Percentiles rank a stretch among this genome's conserved stretches.
Evolutionary conservation across 2,329 filamentous ascomycete genomes (phyloP).

Genomic region (Lasiodiplodia sp.): DNA sequence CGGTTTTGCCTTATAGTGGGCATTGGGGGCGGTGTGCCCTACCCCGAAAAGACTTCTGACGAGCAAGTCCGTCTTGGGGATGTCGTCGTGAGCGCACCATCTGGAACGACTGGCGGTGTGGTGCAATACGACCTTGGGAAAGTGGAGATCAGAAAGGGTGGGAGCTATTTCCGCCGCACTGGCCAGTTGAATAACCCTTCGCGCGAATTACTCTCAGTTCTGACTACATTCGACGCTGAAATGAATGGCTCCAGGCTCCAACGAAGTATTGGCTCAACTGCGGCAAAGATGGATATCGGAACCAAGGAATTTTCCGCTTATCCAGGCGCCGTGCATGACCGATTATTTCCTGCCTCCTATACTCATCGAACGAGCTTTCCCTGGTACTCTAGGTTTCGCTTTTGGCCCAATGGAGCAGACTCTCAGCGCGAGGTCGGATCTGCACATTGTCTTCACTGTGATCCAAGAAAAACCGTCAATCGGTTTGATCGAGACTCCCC

Average conservation of each 20-base stretch:
- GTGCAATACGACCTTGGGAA: not conserved
- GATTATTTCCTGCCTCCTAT: too few relatives aligned
- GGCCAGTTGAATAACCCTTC: not conserved
- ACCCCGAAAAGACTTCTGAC: not conserved
- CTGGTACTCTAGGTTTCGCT: too few relatives aligned
- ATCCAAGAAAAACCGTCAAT: not conserved
- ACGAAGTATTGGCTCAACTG: rapidly evolving
- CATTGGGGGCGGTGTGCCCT: not conserved
- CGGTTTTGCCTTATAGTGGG: not conserved
- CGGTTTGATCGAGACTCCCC: not conserved
- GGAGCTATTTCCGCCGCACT: not conserved
- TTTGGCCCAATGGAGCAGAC: too few relatives aligned
- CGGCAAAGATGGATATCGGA: too few relatives aligned
- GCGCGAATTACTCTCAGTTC: not conserved
- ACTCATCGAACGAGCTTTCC: too few relatives aligned
- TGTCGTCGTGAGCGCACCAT: not conserved
- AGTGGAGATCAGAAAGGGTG: too few relatives aligned
- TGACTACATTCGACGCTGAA: not conserved
- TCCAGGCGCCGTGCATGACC: too few relatives aligned
- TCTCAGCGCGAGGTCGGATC: too few relatives aligned
- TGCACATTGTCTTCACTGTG: too few relatives aligned
- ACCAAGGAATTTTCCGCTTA: too few relatives aligned
- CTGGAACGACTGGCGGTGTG: not conserved
- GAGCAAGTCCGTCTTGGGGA: not conserved
- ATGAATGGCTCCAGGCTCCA: not conserved